Conservation (phyloP, 2,329 filamentous ascomycete species). For the Ambrosiella cleistominuta region DNA sequence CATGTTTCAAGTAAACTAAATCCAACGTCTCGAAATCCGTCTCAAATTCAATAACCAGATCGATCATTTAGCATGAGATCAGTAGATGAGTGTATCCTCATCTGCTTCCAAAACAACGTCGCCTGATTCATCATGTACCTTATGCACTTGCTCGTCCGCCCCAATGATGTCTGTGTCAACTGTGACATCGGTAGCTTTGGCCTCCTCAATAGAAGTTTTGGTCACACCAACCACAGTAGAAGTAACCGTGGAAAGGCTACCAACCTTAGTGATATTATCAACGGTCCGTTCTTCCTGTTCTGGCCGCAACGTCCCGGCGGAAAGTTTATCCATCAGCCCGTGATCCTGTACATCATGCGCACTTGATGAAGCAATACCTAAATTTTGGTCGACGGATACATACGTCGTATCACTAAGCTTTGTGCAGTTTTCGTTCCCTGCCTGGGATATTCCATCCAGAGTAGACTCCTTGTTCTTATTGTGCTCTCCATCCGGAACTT, state of each 20-base stretch:
- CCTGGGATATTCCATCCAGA: neutral
- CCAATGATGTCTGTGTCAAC: neutral
- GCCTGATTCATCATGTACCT: slow-evolving; percentile 47
- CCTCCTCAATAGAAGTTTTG: neutral
- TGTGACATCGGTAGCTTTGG: neutral
- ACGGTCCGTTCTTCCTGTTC: neutral
- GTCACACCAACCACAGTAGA: neutral
- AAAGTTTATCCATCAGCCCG: neutral
- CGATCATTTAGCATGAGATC: slow-evolving; percentile 17
- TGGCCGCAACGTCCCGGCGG: neutral
- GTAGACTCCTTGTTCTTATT: neutral
- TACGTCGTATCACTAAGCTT: too few relatives aligned
- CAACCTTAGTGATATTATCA: neutral
- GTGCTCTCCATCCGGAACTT: neutral
- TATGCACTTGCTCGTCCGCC: neutral
- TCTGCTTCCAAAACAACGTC: slow-evolving; percentile 70
- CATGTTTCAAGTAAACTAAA: too few relatives aligned
- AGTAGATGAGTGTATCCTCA: slow-evolving; percentile 87
- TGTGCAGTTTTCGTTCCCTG: neutral
- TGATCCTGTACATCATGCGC: neutral
- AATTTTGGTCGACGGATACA: too few relatives aligned
- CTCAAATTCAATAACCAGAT: neutral
- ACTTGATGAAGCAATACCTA: neutral
- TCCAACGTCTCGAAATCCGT: neutral
- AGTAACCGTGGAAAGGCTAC: neutral